These are phyloP conservation scores for Galerina sulciceps DNA, from an alignment of 768 basidiomycete species.

Conservation along the genomic window DNA sequence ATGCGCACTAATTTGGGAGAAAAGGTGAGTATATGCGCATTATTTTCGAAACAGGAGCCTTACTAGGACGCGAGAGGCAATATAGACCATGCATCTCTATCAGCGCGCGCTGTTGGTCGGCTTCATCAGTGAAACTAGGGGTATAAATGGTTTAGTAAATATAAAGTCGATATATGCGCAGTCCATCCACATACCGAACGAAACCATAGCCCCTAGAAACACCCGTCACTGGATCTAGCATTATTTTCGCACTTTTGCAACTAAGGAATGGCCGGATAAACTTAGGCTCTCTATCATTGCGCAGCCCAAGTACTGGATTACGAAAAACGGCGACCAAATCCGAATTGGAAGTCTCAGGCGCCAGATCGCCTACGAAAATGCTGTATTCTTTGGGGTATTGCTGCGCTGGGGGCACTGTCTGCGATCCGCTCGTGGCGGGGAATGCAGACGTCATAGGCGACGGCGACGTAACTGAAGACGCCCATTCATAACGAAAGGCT, in stretches of 20 bases:
- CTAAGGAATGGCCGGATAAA: constrained; percentile 88
- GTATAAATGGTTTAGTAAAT: constrained; percentile 14
- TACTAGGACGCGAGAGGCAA: constrained; percentile 87
- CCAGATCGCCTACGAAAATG: constrained; percentile 94
- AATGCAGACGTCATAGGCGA: constrained; percentile 37
- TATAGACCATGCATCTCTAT: constrained; percentile 93
- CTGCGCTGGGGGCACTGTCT: constrained; percentile 39
- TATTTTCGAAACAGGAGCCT: constrained; percentile 29
- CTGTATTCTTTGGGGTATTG: constrained; percentile 87
- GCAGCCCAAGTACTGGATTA: constrained; percentile 84
- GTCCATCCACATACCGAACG: constrained; percentile 62
- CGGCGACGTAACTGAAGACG: constrained; percentile 42
- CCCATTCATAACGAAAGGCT: constrained; percentile 84
- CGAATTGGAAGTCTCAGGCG: constrained; percentile 92
- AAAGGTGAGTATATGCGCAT: constrained; percentile 35
- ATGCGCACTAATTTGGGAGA: constrained; percentile 70
- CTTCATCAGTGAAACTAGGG: constrained; percentile 81
- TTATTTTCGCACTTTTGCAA: constrained; percentile 95
- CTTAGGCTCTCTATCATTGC: constrained; percentile 86
- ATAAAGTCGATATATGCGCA: constrained; percentile 10
- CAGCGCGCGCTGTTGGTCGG: constrained; percentile 87
- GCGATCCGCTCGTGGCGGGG: constrained; percentile 26
- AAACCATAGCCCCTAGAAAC: constrained; percentile 92
- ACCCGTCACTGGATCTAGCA: constrained; percentile 90
- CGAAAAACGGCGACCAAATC: constrained; percentile 93